phyloP scores from a whole-genome alignment of 257 asterid species.

The Solanum clarkiae region DNA sequence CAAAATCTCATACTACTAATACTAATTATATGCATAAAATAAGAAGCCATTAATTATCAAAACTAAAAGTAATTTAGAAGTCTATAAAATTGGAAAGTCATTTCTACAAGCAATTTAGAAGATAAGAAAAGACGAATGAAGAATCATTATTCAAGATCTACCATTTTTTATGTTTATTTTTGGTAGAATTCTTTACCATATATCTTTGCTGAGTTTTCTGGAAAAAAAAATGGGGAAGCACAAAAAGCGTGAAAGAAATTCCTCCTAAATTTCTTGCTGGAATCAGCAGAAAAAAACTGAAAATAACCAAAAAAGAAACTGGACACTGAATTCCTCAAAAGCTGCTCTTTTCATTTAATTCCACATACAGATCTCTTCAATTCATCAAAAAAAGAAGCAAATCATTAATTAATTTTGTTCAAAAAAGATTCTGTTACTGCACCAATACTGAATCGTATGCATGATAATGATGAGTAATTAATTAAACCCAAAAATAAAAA shows the following conservation, averaged over 20 bases:
- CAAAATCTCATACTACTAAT: neutral
- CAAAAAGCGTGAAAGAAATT: neutral
- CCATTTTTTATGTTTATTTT: neutral
- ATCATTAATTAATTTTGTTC: neutral
- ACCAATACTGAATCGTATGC: neutral
- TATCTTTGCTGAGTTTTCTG: neutral
- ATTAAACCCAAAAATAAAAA: neutral
- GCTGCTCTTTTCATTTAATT: conserved; percentile 26
- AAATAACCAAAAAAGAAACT: conserved; percentile 24
- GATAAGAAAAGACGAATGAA: neutral
- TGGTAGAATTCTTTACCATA: neutral
- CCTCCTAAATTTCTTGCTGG: conserved; percentile 5
- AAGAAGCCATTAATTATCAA: conserved; percentile 2
- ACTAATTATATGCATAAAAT: neutral
- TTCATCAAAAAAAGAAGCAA: neutral
- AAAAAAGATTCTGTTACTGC: neutral
- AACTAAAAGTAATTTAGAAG: neutral
- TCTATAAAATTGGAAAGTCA: neutral
- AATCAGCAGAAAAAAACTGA: conserved; percentile 27
- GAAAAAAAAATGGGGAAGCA: neutral
- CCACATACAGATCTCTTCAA: conserved; percentile 9
- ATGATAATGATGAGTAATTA: neutral
- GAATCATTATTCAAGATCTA: neutral
- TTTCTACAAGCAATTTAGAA: neutral
- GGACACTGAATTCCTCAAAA: conserved; percentile 32